Base-by-base conservation (phyloP, 2,329 filamentous ascomycete species). In the Coniochaeta sp. region DNA sequence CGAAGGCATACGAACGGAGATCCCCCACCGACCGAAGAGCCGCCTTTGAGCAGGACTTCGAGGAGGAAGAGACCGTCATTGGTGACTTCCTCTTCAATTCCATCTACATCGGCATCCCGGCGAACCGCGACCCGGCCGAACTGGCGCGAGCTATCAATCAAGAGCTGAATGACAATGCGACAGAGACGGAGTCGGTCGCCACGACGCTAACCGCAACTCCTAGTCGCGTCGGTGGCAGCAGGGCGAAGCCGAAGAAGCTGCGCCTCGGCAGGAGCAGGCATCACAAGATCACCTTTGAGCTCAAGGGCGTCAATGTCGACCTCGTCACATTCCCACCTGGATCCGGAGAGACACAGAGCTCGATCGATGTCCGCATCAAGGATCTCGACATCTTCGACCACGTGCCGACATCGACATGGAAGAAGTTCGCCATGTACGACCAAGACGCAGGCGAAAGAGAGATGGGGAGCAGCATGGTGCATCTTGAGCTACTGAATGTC, bases 41-140 rank as follows among this genome's bases (percentile, higher is more conserved):
- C 50, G 72, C 78, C 8, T 75, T 79, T 51, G 62, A 69, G 65
- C 81, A 67, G 61, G 87, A 85, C 50, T 85, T 84, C 31, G 84
- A 92, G 22, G 79, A 95, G 48, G 87, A 91, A 40, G 88, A 91
- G 67, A 89, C 84, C 12, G 88, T 87, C 6, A 95, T 97, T 67
- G 91, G 90, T 6, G 95, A 99, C 65, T 95, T 95, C 60, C 76
- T 99, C 14, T 99, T 99, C 77, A 97, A 99, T 65, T 99, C 94
- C 0, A 96, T 99, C 51, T 99, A 96, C 71, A 96, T 99, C 60
- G 91, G 89, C 13, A 88, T 99, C 16, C 88, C 92, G 0, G 80
- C 88, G 10, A 94, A 91, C 59, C 83, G 86, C 53, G 92, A 97
- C 60, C 90, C 91, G 5, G 82, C 82, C 50, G 89, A 95, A 27